A percentile compares a stretch with the other conserved stretches of the same genome.
Conservation (phyloP, 306 rosid genomes). For the Dryas alaskensis region DNA sequence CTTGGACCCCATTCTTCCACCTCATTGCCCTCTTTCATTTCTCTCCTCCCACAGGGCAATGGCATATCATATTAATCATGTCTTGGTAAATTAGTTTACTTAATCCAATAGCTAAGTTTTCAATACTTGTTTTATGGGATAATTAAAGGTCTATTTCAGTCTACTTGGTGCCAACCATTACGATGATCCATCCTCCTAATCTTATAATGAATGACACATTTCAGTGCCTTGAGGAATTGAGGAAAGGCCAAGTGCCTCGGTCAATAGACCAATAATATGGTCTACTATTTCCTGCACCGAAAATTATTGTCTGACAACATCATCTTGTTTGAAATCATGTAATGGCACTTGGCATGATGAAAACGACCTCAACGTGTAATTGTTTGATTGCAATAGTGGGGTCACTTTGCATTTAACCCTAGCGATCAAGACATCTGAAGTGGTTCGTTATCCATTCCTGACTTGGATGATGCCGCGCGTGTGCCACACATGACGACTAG, state of each 20-base stretch:
- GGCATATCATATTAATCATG: constrained; percentile 2
- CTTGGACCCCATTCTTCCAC: constrained; percentile 8
- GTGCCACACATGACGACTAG: not conserved
- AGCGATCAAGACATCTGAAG: constrained; percentile 5
- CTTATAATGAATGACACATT: not conserved
- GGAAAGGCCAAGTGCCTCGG: not conserved
- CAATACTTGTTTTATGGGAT: not conserved
- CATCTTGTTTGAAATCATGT: constrained; percentile 13
- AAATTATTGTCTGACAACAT: constrained; percentile 11
- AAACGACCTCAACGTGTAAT: constrained; percentile 21
- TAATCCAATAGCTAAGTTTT: not conserved
- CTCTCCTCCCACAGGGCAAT: not conserved
- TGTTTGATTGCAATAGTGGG: constrained; percentile 10
- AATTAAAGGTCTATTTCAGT: constrained; percentile 5
- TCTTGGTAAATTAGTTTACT: not conserved
- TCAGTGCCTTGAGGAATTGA: constrained; percentile 6
- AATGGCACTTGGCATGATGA: constrained; percentile 13
- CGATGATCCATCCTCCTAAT: not conserved
- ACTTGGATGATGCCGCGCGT: constrained; percentile 5
- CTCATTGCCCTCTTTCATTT: not conserved
- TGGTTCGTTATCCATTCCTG: constrained; percentile 19
- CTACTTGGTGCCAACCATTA: not conserved
- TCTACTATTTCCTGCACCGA: not conserved
- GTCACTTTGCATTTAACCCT: constrained; percentile 8
- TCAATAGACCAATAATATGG: constrained; percentile 18